These are phyloP conservation scores for Luvunga scandens DNA, from an alignment of 345 rosid species.

Conservation along the genomic window DNA sequence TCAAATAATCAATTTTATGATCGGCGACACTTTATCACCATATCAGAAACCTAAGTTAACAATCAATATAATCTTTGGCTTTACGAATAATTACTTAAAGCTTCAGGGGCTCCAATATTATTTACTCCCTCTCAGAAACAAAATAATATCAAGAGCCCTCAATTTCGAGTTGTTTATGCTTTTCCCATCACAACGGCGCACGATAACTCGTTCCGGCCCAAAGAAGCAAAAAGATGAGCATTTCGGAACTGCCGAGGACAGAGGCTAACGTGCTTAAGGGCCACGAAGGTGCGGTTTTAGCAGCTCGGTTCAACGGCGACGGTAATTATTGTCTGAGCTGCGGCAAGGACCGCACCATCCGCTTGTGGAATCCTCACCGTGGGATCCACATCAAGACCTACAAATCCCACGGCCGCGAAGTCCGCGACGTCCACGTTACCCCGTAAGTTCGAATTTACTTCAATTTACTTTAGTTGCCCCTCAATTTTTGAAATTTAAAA, in stretches of 20 bases:
- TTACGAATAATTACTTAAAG: too few relatives aligned
- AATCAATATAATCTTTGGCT: too few relatives aligned
- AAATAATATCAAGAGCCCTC: too few relatives aligned
- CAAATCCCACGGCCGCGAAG: slow-evolving; percentile 95
- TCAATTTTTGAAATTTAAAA: background rate
- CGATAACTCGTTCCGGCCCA: background rate
- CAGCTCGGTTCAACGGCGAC: slow-evolving; percentile 86
- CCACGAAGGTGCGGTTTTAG: slow-evolving; percentile 81
- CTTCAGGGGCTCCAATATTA: too few relatives aligned
- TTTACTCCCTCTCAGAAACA: too few relatives aligned
- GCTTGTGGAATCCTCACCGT: slow-evolving; percentile 98
- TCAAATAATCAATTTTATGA: too few relatives aligned
- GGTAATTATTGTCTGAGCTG: slow-evolving; percentile 92
- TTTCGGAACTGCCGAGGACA: slow-evolving; percentile 53
- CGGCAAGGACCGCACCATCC: slow-evolving; percentile 97
- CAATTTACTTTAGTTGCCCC: background rate
- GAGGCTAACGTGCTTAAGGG: slow-evolving; percentile 69
- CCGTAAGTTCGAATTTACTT: slow-evolving; percentile 30
- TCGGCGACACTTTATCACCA: too few relatives aligned
- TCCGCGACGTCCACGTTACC: slow-evolving; percentile 96
- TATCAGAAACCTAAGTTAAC: too few relatives aligned
- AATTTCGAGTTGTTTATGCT: background rate
- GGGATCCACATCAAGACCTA: slow-evolving; percentile 92
- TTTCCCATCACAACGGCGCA: background rate
- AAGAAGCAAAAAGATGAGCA: slow-evolving; percentile 35